These are phyloP conservation scores for Vaccinium macrocarpon DNA, from an alignment of 148 eudicot genomes.

Conservation along the genomic window DNA sequence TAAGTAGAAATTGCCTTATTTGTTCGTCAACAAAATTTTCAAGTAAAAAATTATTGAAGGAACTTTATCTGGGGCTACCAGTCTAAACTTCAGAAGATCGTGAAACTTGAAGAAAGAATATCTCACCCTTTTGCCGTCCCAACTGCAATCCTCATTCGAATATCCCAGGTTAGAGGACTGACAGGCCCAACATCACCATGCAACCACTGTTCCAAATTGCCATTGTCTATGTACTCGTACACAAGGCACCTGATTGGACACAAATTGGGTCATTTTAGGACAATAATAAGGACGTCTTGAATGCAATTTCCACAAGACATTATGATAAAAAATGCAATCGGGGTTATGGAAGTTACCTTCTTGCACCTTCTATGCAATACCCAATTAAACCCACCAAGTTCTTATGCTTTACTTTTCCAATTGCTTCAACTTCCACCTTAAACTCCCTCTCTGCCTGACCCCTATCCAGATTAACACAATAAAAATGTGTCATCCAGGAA, in stretches of 20 bases:
- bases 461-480: constrained; percentile 35
- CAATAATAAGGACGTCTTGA: not conserved
- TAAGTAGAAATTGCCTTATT: not conserved
- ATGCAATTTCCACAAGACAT: not conserved
- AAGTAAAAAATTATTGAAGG: not conserved
- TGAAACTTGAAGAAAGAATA: constrained; percentile 10
- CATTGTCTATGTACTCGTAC: constrained; percentile 83
- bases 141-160: constrained; percentile 75
- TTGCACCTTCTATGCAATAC: constrained; percentile 84
- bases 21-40: not conserved
- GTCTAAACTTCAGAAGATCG: not conserved
- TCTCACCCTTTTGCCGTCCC: constrained; percentile 95
- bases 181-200: constrained; percentile 83
- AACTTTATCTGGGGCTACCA: not conserved
- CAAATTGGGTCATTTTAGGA: constrained; percentile 4
- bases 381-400: constrained; percentile 87
- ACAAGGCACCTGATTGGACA: constrained; percentile 68
- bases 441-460: constrained; percentile 98
- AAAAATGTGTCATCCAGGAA: not conserved
- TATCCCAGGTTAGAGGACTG: constrained; percentile 90
- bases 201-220: constrained; percentile 96
- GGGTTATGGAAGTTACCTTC: constrained; percentile 45
- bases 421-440: constrained; percentile 98
- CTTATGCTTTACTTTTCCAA: constrained; percentile 94
- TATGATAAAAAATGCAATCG: not conserved